A percentile compares a stretch with the other conserved stretches of the same genome.
These are phyloP conservation scores for Fusarium sp. DNA, from an alignment of 2,329 filamentous ascomycete genomes.

Conservation along the genomic window DNA sequence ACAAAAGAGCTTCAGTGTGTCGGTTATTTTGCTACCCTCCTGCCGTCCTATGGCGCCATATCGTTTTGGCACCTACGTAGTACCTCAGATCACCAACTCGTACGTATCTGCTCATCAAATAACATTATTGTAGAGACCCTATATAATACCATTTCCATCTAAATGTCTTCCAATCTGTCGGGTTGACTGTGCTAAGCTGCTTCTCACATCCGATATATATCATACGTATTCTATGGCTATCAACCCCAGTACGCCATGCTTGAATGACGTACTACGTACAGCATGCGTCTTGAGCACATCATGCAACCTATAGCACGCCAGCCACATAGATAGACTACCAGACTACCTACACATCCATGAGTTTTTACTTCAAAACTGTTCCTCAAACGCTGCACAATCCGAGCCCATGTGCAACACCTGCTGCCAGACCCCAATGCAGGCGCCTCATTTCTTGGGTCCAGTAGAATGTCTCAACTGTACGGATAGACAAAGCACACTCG, in stretches of 20 bases:
- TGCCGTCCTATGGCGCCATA: constrained; percentile 7
- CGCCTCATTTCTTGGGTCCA: constrained; percentile 27
- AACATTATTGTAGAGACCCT: neutral
- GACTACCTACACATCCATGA: constrained; percentile 19
- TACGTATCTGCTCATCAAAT: no score
- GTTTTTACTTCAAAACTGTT: constrained; percentile 26
- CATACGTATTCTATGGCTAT: neutral
- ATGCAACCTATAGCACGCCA: constrained; percentile 25
- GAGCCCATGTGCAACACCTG: constrained; percentile 9
- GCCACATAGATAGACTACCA: constrained; percentile 37
- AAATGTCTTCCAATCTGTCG: neutral
- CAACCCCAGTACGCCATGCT: constrained; percentile 4
- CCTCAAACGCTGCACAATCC: constrained; percentile 11
- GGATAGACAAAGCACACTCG: constrained; percentile 1
- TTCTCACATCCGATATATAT: neutral
- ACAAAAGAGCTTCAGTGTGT: no score
- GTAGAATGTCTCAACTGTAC: constrained; percentile 20
- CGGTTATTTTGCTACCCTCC: no score
- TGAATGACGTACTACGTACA: constrained; percentile 37
- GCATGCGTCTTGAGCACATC: constrained; percentile 9
- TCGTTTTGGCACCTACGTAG: neutral
- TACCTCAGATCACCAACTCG: no score
- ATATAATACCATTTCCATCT: neutral
- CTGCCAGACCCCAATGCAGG: constrained; percentile 16
- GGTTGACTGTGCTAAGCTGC: neutral